These are phyloP conservation scores for Vachellia pachyceras DNA, from an alignment of 306 rosid genomes.

Conservation along the genomic window DNA sequence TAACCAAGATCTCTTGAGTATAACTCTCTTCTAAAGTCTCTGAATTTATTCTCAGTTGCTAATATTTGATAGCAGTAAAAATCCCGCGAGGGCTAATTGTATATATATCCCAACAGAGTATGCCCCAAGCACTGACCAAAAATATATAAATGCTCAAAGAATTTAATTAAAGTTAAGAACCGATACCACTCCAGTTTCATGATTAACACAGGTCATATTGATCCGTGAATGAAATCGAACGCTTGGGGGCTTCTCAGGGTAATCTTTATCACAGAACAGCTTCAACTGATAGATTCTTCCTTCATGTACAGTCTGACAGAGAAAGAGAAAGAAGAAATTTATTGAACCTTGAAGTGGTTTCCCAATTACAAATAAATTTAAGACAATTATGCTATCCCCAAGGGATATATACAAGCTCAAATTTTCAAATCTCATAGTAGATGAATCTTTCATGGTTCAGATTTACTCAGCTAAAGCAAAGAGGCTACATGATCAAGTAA, in stretches of 20 bases:
- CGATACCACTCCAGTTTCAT: conserved; percentile 98
- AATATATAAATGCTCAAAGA: conserved; percentile 29
- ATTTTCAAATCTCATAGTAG: conserved; percentile 9
- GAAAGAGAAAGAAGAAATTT: conserved; percentile 27
- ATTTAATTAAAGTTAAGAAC: conserved; percentile 33
- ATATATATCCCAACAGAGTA: conserved; percentile 3
- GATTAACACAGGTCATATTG: conserved; percentile 98
- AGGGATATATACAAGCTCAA: conserved; percentile 6
- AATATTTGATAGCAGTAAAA: neutral
- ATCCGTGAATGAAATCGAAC: conserved; percentile 98
- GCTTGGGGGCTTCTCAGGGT: conserved; percentile 98
- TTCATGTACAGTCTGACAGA: conserved; percentile 90
- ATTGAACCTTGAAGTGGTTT: conserved; percentile 35
- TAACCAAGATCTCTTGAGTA: neutral
- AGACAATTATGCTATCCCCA: neutral
- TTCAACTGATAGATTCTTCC: conserved; percentile 98
- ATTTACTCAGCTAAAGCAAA: conserved; percentile 7
- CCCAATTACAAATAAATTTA: conserved; percentile 10
- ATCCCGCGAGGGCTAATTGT: neutral
- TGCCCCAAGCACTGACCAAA: conserved; percentile 14
- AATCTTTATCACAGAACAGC: conserved; percentile 98
- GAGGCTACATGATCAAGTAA: neutral
- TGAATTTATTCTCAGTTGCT: neutral
- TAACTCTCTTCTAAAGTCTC: conserved; percentile 22
- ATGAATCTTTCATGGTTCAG: neutral